Conservation (phyloP, 176 grass and related monocot genomes). For the Cymbopogon citratus region DNA sequence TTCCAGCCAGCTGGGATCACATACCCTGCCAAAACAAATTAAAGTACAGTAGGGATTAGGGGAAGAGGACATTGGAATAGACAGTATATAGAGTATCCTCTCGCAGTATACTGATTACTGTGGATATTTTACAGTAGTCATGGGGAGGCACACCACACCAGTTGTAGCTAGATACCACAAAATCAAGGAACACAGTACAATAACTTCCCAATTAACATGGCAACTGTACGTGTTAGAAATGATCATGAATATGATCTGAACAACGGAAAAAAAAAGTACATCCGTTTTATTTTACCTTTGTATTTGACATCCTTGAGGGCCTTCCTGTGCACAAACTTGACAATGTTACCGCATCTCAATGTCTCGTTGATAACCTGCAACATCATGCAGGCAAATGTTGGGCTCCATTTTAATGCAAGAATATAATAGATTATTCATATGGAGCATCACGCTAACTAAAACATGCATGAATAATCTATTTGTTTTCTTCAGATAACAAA, state of each 20-base stretch:
- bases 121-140: too few species aligned
- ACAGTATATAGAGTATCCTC: background rate
- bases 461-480: too few species aligned
- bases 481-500: too few species aligned
- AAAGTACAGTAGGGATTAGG: background rate
- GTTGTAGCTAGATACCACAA: background rate
- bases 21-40: conserved; percentile 59
- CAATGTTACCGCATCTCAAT: conserved; percentile 84
- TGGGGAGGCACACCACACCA: background rate
- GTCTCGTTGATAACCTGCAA: conserved; percentile 78
- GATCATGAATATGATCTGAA: background rate
- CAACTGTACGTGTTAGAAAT: background rate
- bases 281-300: conserved; percentile 62
- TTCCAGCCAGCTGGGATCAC: conserved; percentile 95
- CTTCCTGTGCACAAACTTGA: conserved; percentile 91
- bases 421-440: background rate
- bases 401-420: background rate
- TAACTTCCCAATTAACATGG: background rate
- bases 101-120: background rate
- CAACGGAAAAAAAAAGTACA: background rate
- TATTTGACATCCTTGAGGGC: conserved; percentile 86
- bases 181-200: background rate
- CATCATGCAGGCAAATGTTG: background rate
- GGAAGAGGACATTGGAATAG: background rate
- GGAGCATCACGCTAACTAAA: background rate